Conservation (phyloP, 495 filamentous ascomycete genomes). For the Articulospora tetracladia region DNA sequence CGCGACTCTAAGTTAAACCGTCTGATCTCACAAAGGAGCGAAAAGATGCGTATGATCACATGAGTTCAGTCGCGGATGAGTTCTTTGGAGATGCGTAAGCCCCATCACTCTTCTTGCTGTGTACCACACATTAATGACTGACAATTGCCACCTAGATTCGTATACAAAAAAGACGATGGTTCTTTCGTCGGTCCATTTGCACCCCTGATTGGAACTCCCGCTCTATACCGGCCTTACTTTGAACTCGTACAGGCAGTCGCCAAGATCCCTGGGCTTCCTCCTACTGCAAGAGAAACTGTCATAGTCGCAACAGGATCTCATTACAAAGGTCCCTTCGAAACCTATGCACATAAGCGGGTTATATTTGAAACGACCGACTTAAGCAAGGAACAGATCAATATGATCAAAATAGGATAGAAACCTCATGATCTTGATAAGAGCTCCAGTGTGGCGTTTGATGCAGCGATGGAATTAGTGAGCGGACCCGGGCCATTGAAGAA, state of each 20-base stretch:
- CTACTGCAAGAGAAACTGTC: not conserved
- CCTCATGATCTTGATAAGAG: not conserved
- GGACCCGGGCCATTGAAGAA: not conserved
- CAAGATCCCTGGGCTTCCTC: not conserved
- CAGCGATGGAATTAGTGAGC: not conserved
- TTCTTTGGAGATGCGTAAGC: not conserved
- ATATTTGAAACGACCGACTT: not conserved
- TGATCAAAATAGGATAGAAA: not conserved
- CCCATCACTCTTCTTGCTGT: not conserved
- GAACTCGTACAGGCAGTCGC: not conserved
- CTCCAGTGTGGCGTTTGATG: constrained; percentile 6
- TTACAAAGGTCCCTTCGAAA: not conserved
- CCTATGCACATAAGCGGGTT: not conserved
- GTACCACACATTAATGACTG: not conserved
- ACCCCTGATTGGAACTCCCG: not conserved
- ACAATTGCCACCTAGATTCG: not conserved
- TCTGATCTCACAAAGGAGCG: not conserved
- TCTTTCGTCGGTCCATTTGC: not conserved
- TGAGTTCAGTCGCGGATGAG: not conserved
- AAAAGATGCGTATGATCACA: not conserved
- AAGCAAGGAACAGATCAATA: not conserved
- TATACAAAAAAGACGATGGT: not conserved
- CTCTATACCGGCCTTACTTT: not conserved
- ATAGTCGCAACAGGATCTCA: not conserved
- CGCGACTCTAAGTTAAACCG: not conserved